Percentiles rank a stretch among this genome's conserved stretches.
These are phyloP conservation scores for Apiospora rasikravindrae DNA, from an alignment of 2,329 filamentous ascomycete species.

Conservation along the genomic window DNA sequence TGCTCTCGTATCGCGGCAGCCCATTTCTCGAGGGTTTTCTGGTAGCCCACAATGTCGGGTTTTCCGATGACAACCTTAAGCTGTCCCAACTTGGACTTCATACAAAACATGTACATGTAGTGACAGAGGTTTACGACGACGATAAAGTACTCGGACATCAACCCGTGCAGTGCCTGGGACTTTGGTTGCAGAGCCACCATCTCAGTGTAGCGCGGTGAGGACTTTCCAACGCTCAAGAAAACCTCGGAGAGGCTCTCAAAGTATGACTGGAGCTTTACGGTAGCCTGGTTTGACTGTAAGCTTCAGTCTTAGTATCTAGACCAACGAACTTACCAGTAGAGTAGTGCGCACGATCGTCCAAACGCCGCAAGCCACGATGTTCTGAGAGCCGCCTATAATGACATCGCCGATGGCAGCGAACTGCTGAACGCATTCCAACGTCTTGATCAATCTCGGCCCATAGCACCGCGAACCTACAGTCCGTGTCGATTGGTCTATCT, in stretches of 20 bases:
- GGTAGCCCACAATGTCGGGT: slow-evolving; percentile 37
- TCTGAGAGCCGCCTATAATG: slow-evolving; percentile 49
- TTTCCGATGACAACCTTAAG: slow-evolving; percentile 39
- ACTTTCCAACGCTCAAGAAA: slow-evolving; percentile 47
- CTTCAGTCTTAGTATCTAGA: too few species aligned
- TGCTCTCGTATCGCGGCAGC: slow-evolving; percentile 43
- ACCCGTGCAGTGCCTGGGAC: slow-evolving; percentile 42
- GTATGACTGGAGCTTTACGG: slow-evolving; percentile 38
- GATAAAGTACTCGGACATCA: slow-evolving; percentile 48
- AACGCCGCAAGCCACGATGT: slow-evolving; percentile 49
- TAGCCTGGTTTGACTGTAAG: slow-evolving; percentile 31
- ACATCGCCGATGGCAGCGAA: slow-evolving; percentile 49
- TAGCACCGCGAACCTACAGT: slow-evolving; percentile 39
- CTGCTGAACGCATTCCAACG: slow-evolving; percentile 47
- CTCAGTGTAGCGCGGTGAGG: slow-evolving; percentile 45
- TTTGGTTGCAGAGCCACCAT: slow-evolving; percentile 46
- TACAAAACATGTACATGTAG: slow-evolving; percentile 38
- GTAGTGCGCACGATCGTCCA: slow-evolving; percentile 50
- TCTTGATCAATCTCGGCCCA: slow-evolving; percentile 47
- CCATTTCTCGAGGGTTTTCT: slow-evolving; percentile 42
- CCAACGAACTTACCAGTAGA: slow-evolving; percentile 41
- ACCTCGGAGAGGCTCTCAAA: slow-evolving; percentile 46
- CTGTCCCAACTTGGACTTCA: slow-evolving; percentile 39
- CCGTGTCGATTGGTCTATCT: slow-evolving; percentile 37
- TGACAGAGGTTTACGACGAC: slow-evolving; percentile 46